Base-by-base conservation (phyloP, 192 early-diverging fungal species). In the Coemansia sp. region DNA sequence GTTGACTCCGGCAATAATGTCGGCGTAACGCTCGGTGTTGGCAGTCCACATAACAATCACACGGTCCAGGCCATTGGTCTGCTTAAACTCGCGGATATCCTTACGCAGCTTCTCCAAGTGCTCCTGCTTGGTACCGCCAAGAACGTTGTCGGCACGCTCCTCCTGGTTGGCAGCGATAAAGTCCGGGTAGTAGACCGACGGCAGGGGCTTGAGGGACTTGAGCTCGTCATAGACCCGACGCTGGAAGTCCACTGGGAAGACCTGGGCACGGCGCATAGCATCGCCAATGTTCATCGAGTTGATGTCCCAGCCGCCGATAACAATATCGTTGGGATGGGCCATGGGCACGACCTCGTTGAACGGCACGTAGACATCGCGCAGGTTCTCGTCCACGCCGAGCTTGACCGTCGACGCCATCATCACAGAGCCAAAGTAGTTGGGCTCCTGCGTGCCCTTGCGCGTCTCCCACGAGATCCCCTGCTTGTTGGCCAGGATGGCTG, bases 271-370 rank as follows among this genome's bases (percentile, higher is more conserved):
- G 67, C 89, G 84, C 97, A 99, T 98, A 65, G 95, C 87, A 44
- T 93, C 91, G 64, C 89, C 96, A 39, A 99, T 85, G 88, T 93
- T 94, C 63, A 85, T 64, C 66, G 85, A 75, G 74, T 88, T 93
- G 77, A 99, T 99, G 81, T 99, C 97, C 97, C 97, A 99, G 72
- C 97, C 97, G 69, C 97, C 96, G 63, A 99, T 85, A 57, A 98
- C 96, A 59, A 99, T 70, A 85, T 99, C 95, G 77, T 96, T 96
- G 67, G 97, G 97, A 75, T 95, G 88, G 55, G 91, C 94, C 93
- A 99, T 96, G 70, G 97, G 97, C 62, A 99, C 87, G 69, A 99
- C 90, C 72, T 93, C 68, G 82, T 86, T 87, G 86, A 99, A 94
- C 57, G 97, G 97, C 61, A 99, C 88, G 73, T 91, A 94, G 64